Conservation (phyloP, 306 rosid species). For the barrel medic (Medicago truncatula) region DNA sequence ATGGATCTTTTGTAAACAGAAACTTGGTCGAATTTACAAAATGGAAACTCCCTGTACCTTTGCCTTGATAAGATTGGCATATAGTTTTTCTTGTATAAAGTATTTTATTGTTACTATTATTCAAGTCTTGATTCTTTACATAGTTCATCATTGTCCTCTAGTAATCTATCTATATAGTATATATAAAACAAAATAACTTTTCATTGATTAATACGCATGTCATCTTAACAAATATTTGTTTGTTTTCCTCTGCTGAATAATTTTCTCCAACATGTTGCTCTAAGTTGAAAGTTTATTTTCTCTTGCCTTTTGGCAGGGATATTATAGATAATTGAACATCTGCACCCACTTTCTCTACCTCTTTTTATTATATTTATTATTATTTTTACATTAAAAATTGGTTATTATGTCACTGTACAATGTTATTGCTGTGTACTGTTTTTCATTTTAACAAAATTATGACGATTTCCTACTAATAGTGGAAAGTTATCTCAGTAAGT, state of each 20-base stretch:
- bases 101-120: constrained; percentile 1
- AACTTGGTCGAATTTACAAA: constrained; percentile 70
- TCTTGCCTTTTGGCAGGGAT: neutral
- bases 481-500: too few species aligned
- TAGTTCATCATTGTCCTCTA: neutral
- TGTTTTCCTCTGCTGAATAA: constrained; percentile 3
- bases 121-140: constrained; percentile 26
- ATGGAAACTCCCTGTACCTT: constrained; percentile 79
- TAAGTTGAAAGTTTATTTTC: constrained; percentile 1
- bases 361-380: neutral
- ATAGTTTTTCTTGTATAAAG: constrained; percentile 33
- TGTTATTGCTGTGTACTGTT: neutral
- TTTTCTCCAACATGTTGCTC: constrained; percentile 1
- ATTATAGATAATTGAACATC: neutral
- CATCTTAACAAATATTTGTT: neutral
- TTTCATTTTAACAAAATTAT: too few species aligned
- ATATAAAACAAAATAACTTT: constrained; percentile 1
- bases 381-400: neutral
- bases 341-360: neutral
- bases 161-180: constrained; percentile 12
- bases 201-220: constrained; percentile 6
- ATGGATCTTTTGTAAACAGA: constrained; percentile 77
- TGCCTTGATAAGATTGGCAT: constrained; percentile 64
- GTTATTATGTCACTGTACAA: neutral
- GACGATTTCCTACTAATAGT: too few species aligned